Percentiles rank a stretch among this genome's conserved stretches.
These are phyloP conservation scores for Euclidium syriacum DNA, from an alignment of 345 rosid genomes.

Conservation along the genomic window DNA sequence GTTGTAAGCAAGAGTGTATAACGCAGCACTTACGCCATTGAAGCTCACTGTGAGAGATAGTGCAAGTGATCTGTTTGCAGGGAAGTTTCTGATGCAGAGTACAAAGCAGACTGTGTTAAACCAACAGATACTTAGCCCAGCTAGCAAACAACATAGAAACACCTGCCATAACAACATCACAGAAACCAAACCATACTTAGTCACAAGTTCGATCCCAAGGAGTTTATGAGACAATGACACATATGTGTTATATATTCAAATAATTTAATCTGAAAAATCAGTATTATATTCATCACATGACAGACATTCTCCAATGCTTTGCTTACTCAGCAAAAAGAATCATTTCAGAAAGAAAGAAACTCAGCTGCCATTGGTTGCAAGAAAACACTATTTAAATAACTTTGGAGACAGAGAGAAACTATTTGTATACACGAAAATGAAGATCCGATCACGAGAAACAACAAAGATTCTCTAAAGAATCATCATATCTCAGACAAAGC, in stretches of 20 bases:
- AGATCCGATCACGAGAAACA: constrained; percentile 24
- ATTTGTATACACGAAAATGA: background rate
- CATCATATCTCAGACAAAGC: background rate
- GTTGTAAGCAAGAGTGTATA: constrained; percentile 71
- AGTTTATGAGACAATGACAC: background rate
- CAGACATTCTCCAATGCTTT: background rate
- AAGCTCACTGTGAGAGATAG: constrained; percentile 86
- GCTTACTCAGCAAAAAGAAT: background rate
- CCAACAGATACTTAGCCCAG: constrained; percentile 97
- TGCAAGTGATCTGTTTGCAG: constrained; percentile 70
- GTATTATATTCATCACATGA: background rate
- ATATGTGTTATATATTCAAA: background rate
- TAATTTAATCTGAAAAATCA: background rate
- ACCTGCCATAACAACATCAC: constrained; percentile 46
- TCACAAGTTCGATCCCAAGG: background rate
- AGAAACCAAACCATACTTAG: constrained; percentile 9
- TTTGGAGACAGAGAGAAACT: background rate
- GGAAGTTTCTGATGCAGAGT: constrained; percentile 82
- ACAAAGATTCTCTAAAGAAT: background rate
- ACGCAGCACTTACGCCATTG: constrained; percentile 92
- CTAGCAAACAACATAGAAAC: constrained; percentile 67
- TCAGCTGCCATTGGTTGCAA: no score
- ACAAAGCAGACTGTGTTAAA: constrained; percentile 96
- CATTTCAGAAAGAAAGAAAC: background rate
- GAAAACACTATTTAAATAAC: background rate